Base-by-base conservation (phyloP, 2,329 filamentous ascomycete species). In the Penicillium corylophilum region DNA sequence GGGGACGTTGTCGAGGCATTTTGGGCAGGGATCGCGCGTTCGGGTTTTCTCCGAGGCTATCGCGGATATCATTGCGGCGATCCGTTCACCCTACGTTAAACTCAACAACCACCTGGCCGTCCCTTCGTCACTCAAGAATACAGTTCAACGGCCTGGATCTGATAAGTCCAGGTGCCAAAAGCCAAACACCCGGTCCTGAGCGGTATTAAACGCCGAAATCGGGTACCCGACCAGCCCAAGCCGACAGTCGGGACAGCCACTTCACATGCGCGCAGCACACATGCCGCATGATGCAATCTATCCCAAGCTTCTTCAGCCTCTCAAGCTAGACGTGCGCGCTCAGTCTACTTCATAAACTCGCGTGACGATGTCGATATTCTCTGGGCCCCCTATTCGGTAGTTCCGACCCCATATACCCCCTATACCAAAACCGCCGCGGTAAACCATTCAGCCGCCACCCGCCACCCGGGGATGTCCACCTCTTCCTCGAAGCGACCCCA, bases 361-460 rank as follows among this genome's bases (percentile, higher is more conserved):
- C 18, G 20, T 2, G 28, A 18, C 26, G 10, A 36, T 31, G 20
- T 29, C n/a, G 26, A 49, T 24, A 2, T 28, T 29, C 13, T 18
- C 12, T 20, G 9, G 38, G n/a, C 15, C 23, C 23, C 12, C 36
- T 23, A 38, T 29, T 10, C 22, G 23, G 22, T 15, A 33, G 9
- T 12, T 15, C 38, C 15, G 38, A 38, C 12, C 43, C 6, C 8
- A 33, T 18, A 28, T n/a, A 36, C 42, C 24, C 26, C 26, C 7
- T 28, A 31, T 16, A 36, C 35, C 7, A 20, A 33, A 13, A 22
- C 18, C 35, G 16, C 8, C 10, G 52, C 51, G 58, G 60, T 51
- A 60, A 60, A 61, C 54, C 31, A 53, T 61, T 56, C 53, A 52
- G 56, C 59, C 59, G 60, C 43, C 23, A 40, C 38, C 38, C 38